These are phyloP conservation scores for Boeremia lycopersici DNA, from an alignment of 2,329 filamentous ascomycete genomes.

Conservation along the genomic window DNA sequence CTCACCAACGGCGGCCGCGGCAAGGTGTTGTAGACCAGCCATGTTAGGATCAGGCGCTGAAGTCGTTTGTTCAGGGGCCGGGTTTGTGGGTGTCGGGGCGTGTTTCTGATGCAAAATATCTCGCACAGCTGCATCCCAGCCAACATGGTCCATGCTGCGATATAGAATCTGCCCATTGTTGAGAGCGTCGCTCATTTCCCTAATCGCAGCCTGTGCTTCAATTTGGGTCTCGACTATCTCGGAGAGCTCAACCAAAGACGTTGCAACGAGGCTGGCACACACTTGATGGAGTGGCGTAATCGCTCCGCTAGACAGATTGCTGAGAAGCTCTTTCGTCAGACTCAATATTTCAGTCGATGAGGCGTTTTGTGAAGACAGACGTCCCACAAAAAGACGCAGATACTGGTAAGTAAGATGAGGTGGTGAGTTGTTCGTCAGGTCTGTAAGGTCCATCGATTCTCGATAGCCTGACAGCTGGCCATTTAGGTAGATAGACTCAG, in stretches of 20 bases:
- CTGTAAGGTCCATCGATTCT: conserved; percentile 41
- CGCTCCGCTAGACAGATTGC: conserved; percentile 30
- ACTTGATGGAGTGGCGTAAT: conserved; percentile 46
- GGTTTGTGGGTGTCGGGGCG: conserved; percentile 22
- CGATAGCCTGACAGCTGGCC: conserved; percentile 39
- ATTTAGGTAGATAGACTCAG: conserved; percentile 36
- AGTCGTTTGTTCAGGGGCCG: conserved; percentile 30
- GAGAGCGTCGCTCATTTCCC: conserved; percentile 44
- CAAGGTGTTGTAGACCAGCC: conserved; percentile 47
- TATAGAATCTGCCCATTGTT: conserved; percentile 41
- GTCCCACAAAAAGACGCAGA: conserved; percentile 41
- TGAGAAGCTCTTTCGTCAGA: conserved; percentile 38
- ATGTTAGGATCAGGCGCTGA: conserved; percentile 43
- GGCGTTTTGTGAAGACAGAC: conserved; percentile 29
- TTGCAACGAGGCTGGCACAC: conserved; percentile 44
- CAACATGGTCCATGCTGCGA: conserved; percentile 35
- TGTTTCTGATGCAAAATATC: conserved; percentile 42
- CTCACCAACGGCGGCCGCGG: conserved; percentile 47
- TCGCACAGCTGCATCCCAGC: conserved; percentile 45
- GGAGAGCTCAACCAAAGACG: conserved; percentile 42
- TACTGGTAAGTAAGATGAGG: conserved; percentile 47
- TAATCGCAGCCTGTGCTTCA: conserved; percentile 44
- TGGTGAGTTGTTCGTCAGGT: conserved; percentile 35
- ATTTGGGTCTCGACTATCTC: conserved; percentile 44
- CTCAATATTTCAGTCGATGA: conserved; percentile 34